Conservation (phyloP, 2,329 filamentous ascomycete genomes). For the Pseudopyrenochaeta lycopersici region DNA sequence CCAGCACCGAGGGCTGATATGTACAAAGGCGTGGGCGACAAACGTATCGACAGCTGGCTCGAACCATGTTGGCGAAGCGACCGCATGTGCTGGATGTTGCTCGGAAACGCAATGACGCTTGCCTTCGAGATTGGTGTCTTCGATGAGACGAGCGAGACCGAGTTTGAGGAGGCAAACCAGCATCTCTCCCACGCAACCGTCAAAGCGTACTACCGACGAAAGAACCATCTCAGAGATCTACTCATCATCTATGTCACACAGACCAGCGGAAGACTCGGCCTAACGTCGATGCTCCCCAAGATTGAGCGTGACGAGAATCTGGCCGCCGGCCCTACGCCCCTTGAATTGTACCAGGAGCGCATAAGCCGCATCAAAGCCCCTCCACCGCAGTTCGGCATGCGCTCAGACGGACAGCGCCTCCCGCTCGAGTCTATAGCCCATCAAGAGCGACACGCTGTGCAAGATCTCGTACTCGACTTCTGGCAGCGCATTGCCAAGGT, state of each 20-base stretch:
- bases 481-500: conserved; percentile 94
- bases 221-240: conserved; percentile 82
- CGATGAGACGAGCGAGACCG: conserved; percentile 81
- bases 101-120: conserved; percentile 88
- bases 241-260: conserved; percentile 92
- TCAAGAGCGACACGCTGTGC: conserved; percentile 48
- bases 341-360: conserved; percentile 48
- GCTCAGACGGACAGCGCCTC: conserved; percentile 46
- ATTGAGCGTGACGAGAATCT: conserved; percentile 41
- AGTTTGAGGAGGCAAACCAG: conserved; percentile 55
- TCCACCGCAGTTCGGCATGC: conserved; percentile 45
- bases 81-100: conserved; percentile 97
- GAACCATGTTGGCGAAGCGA: conserved; percentile 93
- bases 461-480: conserved; percentile 75
- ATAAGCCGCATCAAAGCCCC: conserved; percentile 45
- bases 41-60: conserved; percentile 92
- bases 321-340: conserved; percentile 36
- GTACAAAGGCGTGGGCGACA: conserved; percentile 74
- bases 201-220: conserved; percentile 77
- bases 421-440: conserved; percentile 48
- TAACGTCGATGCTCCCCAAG: conserved; percentile 89
- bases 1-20: conserved; percentile 48
- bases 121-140: conserved; percentile 96
- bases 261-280: conserved; percentile 88
- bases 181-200: conserved; percentile 65